Evolutionary conservation across 441 rosid species (phyloP).

Genomic region (Brassica balearica): DNA sequence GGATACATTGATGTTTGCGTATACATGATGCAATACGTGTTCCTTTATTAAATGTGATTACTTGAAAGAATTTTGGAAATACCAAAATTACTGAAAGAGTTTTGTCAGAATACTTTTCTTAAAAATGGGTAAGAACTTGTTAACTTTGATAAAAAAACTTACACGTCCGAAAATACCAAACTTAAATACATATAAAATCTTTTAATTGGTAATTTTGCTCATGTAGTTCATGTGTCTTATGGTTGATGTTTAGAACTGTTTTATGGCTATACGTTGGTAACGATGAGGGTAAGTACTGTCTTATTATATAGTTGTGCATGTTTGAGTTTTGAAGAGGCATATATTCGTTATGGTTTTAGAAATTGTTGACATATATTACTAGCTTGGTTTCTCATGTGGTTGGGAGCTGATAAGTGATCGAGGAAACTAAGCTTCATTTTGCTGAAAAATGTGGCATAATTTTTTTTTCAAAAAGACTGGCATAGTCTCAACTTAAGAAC

Average conservation of each 20-base stretch:
- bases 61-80: not conserved
- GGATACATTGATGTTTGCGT: constrained; percentile 27
- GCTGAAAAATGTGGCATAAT: not conserved
- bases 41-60: not conserved
- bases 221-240: not conserved
- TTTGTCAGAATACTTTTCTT: not conserved
- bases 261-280: not conserved
- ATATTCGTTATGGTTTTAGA: not conserved
- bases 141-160: not conserved
- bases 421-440: constrained; percentile 20
- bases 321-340: not conserved
- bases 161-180: not conserved
- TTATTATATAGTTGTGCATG: not conserved
- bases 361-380: constrained; percentile 3
- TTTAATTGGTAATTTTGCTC: constrained; percentile 2
- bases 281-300: constrained; percentile 1
- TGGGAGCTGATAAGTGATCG: not conserved
- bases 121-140: not conserved
- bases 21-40: constrained; percentile 16
- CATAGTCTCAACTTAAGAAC: constrained; percentile 63
- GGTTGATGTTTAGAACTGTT: not conserved
- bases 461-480: constrained; percentile 22
- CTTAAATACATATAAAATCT: not conserved
- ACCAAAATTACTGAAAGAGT: not conserved
- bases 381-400: not conserved